Conservation (phyloP, 1,284 basidiomycete species). For the Pascua guehoae region DNA sequence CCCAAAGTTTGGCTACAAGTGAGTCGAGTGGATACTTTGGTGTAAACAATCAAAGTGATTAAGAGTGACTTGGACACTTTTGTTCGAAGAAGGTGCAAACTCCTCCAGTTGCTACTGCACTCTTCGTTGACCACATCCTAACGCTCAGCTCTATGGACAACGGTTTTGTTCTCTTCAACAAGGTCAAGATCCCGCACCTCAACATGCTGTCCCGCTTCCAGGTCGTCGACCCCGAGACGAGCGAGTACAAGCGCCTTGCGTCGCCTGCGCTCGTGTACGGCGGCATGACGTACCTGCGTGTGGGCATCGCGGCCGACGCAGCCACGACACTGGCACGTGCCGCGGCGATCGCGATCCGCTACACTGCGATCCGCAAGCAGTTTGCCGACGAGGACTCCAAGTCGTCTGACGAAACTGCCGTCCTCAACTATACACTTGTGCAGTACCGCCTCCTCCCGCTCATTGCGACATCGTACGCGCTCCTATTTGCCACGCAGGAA, state of each 20-base stretch:
- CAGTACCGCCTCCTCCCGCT: conserved; percentile 57
- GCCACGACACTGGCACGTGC: conserved; percentile 55
- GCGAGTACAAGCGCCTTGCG: conserved; percentile 48
- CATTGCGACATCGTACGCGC: conserved; percentile 56
- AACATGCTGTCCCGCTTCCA: conserved; percentile 60
- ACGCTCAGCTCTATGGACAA: conserved; percentile 49
- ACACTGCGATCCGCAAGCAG: conserved; percentile 56
- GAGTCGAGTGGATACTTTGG: conserved; percentile 17
- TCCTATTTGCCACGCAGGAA: conserved; percentile 55
- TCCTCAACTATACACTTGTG: conserved; percentile 59
- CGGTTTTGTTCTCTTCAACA: conserved; percentile 54
- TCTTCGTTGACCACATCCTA: neutral
- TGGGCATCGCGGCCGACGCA: conserved; percentile 56
- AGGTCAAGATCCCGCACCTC: conserved; percentile 56
- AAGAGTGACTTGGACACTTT: neutral
- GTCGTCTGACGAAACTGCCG: conserved; percentile 51
- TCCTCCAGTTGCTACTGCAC: neutral
- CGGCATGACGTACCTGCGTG: conserved; percentile 55
- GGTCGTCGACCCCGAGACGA: conserved; percentile 51
- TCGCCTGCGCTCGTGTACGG: conserved; percentile 57
- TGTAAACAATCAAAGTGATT: neutral
- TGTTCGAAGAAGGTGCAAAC: too few species aligned
- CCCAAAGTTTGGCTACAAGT: conserved; percentile 58
- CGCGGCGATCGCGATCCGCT: conserved; percentile 56
- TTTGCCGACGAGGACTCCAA: conserved; percentile 52